Conservation (phyloP, 768 basidiomycete species). For the Paxillus involutus region DNA sequence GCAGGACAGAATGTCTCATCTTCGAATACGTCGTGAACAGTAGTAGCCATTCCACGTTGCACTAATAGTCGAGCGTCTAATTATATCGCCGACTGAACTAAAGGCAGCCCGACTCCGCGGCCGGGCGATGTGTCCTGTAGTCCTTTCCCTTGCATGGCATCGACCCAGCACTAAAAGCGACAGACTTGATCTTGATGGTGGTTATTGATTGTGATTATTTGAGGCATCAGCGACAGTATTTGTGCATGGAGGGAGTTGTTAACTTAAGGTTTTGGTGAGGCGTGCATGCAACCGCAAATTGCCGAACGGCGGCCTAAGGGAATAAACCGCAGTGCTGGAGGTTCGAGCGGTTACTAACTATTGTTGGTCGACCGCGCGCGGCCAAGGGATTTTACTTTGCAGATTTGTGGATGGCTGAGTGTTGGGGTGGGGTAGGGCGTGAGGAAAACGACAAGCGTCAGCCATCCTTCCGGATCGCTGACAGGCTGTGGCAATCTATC, state of each 20-base stretch:
- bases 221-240: too few relatives aligned
- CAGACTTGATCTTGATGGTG: too few relatives aligned
- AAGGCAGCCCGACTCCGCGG: slow-evolving; percentile 28
- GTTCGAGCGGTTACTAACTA: neutral
- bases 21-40: neutral
- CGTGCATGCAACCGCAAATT: slow-evolving; percentile 28
- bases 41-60: slow-evolving; percentile 9
- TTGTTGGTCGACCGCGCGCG: neutral
- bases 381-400: neutral
- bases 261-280: slow-evolving; percentile 18
- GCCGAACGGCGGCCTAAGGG: slow-evolving; percentile 25
- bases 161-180: too few relatives aligned
- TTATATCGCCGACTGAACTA: slow-evolving; percentile 35
- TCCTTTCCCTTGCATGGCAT: neutral
- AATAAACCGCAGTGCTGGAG: neutral
- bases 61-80: slow-evolving; percentile 4
- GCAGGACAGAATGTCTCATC: slow-evolving; percentile 18
- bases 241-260: neutral
- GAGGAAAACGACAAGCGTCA: too few relatives aligned
- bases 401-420: neutral
- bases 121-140: slow-evolving; percentile 2
- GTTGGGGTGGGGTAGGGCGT: too few relatives aligned
- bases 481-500: neutral
- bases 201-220: too few relatives aligned
- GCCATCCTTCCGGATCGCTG: slow-evolving; percentile 2